Percentiles rank a stretch among this genome's conserved stretches.
phyloP scores from a whole-genome alignment of 2,329 filamentous ascomycete species.

The Leptographium wingfieldii region DNA sequence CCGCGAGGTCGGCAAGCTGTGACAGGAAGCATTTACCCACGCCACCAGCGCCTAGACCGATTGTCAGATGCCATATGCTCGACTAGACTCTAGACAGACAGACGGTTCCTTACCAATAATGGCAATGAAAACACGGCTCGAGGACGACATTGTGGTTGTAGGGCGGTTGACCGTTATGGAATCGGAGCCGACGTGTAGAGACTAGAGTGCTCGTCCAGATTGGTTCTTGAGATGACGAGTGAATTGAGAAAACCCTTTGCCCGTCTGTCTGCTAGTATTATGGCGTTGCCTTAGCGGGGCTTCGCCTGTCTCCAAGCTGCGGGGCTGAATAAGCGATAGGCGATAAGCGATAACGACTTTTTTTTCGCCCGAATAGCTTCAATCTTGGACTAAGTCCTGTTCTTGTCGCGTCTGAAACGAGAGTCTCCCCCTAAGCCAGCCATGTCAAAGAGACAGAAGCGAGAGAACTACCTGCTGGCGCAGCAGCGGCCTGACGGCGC shows the following conservation, averaged over 20 bases:
- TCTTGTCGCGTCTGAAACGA: background rate
- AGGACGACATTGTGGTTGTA: conserved; percentile 23
- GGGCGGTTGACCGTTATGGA: background rate
- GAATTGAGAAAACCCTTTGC: background rate
- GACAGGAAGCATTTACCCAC: conserved; percentile 84
- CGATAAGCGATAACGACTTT: background rate
- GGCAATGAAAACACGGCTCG: conserved; percentile 38
- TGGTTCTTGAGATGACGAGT: background rate
- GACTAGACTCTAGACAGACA: background rate
- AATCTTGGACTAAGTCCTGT: background rate
- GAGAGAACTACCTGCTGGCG: conserved; percentile 45
- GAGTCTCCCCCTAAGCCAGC: background rate
- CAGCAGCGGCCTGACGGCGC: conserved; percentile 38
- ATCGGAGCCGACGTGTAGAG: background rate
- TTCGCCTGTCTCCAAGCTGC: background rate
- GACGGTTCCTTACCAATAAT: background rate
- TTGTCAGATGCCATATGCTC: background rate
- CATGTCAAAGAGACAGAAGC: conserved; percentile 45
- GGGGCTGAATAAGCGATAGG: background rate
- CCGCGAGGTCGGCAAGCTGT: conserved; percentile 59
- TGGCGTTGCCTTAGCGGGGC: background rate
- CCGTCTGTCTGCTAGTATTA: background rate
- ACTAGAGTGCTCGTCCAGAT: no score
- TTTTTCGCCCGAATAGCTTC: background rate
- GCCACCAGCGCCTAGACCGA: conserved; percentile 63